These are phyloP conservation scores for Ramaria sp. DNA, from an alignment of 768 basidiomycete genomes.

Conservation along the genomic window DNA sequence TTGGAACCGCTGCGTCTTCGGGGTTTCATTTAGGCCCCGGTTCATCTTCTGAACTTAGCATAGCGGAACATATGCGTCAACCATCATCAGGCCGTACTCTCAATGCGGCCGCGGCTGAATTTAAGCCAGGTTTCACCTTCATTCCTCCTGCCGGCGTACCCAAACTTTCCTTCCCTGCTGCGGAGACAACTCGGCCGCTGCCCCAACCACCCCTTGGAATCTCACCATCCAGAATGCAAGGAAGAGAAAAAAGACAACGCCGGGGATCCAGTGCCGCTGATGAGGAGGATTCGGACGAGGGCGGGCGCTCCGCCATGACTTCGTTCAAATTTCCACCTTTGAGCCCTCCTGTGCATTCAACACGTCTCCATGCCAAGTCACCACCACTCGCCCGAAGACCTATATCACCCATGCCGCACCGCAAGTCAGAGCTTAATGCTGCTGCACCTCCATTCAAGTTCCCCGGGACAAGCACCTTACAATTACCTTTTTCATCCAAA, in stretches of 20 bases:
- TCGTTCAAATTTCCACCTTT: conserved; percentile 68
- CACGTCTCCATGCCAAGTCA: neutral
- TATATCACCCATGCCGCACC: conserved; percentile 3
- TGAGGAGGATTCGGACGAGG: conserved; percentile 25
- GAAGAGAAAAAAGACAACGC: conserved; percentile 72
- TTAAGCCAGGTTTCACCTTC: conserved; percentile 79
- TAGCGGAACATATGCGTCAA: conserved; percentile 26
- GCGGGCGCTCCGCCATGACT: conserved; percentile 39
- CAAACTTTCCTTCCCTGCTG: conserved; percentile 34
- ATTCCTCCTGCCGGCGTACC: conserved; percentile 58
- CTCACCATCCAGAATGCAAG: conserved; percentile 39
- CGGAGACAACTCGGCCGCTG: conserved; percentile 25
- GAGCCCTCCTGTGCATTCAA: neutral
- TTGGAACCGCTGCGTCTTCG: conserved; percentile 31
- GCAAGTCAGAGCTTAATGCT: conserved; percentile 25
- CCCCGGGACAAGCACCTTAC: conserved; percentile 33
- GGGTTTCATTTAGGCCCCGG: conserved; percentile 12
- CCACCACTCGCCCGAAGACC: neutral
- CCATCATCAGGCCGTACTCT: conserved; percentile 55
- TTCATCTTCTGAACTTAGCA: conserved; percentile 24
- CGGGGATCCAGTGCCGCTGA: conserved; percentile 31
- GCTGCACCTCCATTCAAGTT: conserved; percentile 56
- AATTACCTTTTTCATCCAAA: conserved; percentile 24
- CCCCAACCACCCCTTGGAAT: conserved; percentile 25
- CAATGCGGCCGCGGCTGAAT: conserved; percentile 70